Base-by-base conservation (phyloP, 768 basidiomycete genomes). In the Lactifluus subvellereus region DNA sequence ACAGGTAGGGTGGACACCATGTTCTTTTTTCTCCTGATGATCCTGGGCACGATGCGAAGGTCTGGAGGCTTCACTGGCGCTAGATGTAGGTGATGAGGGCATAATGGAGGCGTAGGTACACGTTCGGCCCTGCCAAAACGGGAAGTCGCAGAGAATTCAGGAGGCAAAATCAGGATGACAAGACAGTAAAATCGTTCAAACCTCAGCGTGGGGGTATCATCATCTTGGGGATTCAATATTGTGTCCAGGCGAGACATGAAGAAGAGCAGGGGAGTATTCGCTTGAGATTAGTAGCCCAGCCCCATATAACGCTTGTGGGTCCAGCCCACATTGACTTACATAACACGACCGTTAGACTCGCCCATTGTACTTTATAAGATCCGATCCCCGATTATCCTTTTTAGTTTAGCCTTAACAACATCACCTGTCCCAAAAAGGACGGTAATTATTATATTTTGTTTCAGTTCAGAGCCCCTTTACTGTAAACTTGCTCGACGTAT, bases 1-100 rank as follows among this genome's bases (percentile, higher is more conserved):
- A 68, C 90, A 92, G 69, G 88, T 81, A 22, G 83, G 83, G 70
- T 92, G 90, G n/a, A 80, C 72, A 66, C 78, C 78, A 71, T 89
- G 87, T 59, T 79, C 78, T 45, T 74, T 71, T 61, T 32, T 37
- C 33, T 59, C 54, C n/a, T 40, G 57, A 32, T 48, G 32, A 37
- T 16, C 42, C 32, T 42, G 42, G 27, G 18, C 47, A 35, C n/a
- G 35, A 38, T 54, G 54, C 9, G 55, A 52, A 22, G 56, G 30
- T 33, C 16, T 38, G n/a, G 53, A 51, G n/a, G 53, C 38, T 38
- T 53, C 61, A 45, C 60, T 54, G 18, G 50, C 45, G 33, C 67
- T 68, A 9, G 67, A 60, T 32, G 47, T 22, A 14, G 58, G 59
- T 18, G 67, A 68, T 16, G 53, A 40, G 7, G 57, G 20, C 51